Conservation (phyloP, 2,329 filamentous ascomycete genomes). For the Dactylonectria estremocensis region DNA sequence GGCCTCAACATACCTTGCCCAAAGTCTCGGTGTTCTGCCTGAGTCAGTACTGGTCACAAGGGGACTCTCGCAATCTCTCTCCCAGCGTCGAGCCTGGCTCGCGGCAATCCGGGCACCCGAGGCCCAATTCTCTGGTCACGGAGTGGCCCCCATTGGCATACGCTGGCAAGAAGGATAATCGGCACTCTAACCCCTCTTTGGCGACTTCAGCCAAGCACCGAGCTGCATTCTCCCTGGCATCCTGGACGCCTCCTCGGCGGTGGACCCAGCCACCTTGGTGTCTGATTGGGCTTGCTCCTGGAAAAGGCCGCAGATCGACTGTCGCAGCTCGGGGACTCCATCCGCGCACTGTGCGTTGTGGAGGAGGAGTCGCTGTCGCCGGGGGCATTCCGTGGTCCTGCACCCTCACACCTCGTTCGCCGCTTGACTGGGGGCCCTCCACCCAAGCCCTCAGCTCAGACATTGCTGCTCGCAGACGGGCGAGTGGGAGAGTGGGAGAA, state of each 20-base stretch:
- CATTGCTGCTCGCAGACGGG: slow-evolving; percentile 31
- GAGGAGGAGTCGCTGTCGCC: slow-evolving; percentile 32
- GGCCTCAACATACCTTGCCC: slow-evolving; percentile 42
- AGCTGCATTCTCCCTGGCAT: slow-evolving; percentile 47
- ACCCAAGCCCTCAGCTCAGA: slow-evolving; percentile 32
- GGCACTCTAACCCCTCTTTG: slow-evolving; percentile 51
- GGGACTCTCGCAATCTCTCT: slow-evolving; percentile 46
- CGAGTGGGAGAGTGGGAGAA: slow-evolving; percentile 28
- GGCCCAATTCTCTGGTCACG: slow-evolving; percentile 44
- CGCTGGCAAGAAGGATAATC: slow-evolving; percentile 48
- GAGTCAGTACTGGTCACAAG: slow-evolving; percentile 50
- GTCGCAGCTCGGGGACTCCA: slow-evolving; percentile 39
- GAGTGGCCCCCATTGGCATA: slow-evolving; percentile 44
- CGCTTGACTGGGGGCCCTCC: slow-evolving; percentile 28
- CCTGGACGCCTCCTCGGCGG: slow-evolving; percentile 44
- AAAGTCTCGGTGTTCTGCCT: slow-evolving; percentile 43
- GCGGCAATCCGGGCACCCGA: slow-evolving; percentile 48
- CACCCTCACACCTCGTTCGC: slow-evolving; percentile 41
- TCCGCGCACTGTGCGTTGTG: slow-evolving; percentile 44
- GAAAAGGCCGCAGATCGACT: slow-evolving; percentile 53
- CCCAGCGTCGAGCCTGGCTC: slow-evolving; percentile 36
- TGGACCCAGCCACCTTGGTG: slow-evolving; percentile 43
- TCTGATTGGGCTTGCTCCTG: slow-evolving; percentile 47
- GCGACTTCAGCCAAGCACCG: slow-evolving; percentile 44
- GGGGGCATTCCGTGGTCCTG: slow-evolving; percentile 48